A percentile compares a stretch with the other conserved stretches of the same genome.
Evolutionary conservation across 2,329 filamentous ascomycete species (phyloP).

Genomic region (Aspergillus brasiliensis): DNA sequence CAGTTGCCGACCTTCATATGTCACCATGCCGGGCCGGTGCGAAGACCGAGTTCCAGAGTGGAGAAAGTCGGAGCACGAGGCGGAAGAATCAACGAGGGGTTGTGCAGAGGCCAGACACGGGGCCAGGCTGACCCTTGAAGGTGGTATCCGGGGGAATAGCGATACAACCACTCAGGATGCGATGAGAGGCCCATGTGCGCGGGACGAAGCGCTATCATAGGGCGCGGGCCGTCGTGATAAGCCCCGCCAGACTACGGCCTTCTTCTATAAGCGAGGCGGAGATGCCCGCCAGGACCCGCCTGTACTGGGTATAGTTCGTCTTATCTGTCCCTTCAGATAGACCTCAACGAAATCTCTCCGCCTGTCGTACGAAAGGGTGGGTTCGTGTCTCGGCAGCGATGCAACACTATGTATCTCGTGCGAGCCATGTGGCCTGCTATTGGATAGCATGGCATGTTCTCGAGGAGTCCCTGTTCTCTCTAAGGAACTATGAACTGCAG

Average conservation of each 20-base stretch:
- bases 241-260: not conserved
- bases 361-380: not conserved
- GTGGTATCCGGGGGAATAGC: not conserved
- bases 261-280: not conserved
- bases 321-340: not conserved
- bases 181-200: not conserved
- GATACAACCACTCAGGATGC: not conserved
- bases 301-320: not conserved
- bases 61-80: conserved; percentile 1
- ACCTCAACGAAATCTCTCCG: not conserved
- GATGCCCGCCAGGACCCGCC: not conserved
- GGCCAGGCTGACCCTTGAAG: not conserved
- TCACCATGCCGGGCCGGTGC: not conserved
- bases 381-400: not conserved
- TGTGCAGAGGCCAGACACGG: not conserved
- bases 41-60: not conserved
- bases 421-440: not conserved
- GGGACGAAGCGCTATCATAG: not conserved
- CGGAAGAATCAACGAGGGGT: not conserved
- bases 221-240: not conserved
- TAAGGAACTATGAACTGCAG: not conserved
- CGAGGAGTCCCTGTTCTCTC: not conserved
- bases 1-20: not conserved
- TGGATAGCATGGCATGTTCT: not conserved
- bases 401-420: not conserved